Evolutionary conservation across 129 eudicot genomes (phyloP), one percentile per base, ranked within the genome.

Genomic region (Silybum marianum): DNA sequence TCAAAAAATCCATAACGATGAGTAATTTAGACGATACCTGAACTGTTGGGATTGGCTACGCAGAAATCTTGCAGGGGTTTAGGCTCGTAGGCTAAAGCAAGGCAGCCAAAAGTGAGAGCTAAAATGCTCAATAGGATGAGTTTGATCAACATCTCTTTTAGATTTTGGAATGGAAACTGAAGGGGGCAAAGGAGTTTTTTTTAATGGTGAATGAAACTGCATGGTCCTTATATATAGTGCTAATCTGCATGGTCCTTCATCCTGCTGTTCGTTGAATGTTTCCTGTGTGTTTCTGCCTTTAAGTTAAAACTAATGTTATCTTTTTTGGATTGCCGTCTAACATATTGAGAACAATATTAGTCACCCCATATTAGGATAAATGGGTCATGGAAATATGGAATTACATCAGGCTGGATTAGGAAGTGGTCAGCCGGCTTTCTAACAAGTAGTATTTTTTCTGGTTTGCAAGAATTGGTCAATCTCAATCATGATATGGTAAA

Each of bases 31-130:
- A 1, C 19, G 6, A 73, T 70, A 86, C 90, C 90, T 80, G 88
- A 19, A 44, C 23, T 51, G 71, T 23, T 77, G 23, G 79, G n/a
- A 80, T 83, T 83, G 0, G 86, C 83, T 2, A 83, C 86, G 3
- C 83, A 83, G 30, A 83, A 83, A 78, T 83, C 86, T 72, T 83
- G 86, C 9, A 83, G 78, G 2, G 86, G 78, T 5, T 71, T 14
- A 19, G 86, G 86, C 69, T 83, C 83, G 62, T 19, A 72, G 68
- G 86, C 86, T 6, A 48, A 63, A 3, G 58, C 79, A n/a, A 71
- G 28, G 60, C 44, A 44, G 46, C 26, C 6, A 1, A 78, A 44
- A 24, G 74, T 22, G 38, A 78, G 81, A 66, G 81, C 73, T 38
- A 78, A 4, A 16, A 73, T 5, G 12, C 71, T 22, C 51, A 78